Evolutionary conservation across 2,329 filamentous ascomycete genomes (phyloP), one percentile per base, ranked within the genome.

Genomic region (Pyricularia grisea): DNA sequence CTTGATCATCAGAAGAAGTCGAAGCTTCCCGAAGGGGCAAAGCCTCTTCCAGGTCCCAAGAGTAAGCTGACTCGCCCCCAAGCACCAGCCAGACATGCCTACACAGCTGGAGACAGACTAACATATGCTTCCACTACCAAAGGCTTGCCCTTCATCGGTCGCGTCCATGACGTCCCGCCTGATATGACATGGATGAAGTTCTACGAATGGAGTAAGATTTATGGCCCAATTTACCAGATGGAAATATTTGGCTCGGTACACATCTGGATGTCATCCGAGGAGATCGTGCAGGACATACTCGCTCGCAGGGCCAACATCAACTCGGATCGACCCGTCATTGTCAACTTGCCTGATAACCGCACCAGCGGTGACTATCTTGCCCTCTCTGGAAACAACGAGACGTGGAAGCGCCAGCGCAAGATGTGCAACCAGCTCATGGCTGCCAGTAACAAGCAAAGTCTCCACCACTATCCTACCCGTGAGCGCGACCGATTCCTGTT

Each of bases 331-430:
- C 82, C 82, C 0, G 72, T 76, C 68, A 83, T 84, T 30, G 79
- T 81, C 27, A 83, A 83, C 71, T 75, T 83, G 7, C 81, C 81
- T 2, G 78, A 83, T 69, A 83, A 83, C 71, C 76, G 80, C 69
- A 83, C 81, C 4, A 81, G 79, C 68, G 81, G 82, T 7, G 77
- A 83, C 63, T 83, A 83, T 68, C 76, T 84, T 2, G 81, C 82
- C 14, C 75, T 84, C 4, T 76, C 81, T 5, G 81, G 81, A 7
- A 74, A 76, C 23, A 83, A 80, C 67, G 79, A 82, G 5, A 82
- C 77, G 3, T 84, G 82, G 82, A 82, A 80, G 72, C 78, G 81
- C n/a, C 82, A 84, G 72, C 78, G 81, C 9, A 82, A 79, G 74
- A 78, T 82, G 27, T 79, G 78, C 70, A 78, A 80, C 68, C 78